phyloP scores from a whole-genome alignment of 257 asterid genomes.

The Verbena officinalis region DNA sequence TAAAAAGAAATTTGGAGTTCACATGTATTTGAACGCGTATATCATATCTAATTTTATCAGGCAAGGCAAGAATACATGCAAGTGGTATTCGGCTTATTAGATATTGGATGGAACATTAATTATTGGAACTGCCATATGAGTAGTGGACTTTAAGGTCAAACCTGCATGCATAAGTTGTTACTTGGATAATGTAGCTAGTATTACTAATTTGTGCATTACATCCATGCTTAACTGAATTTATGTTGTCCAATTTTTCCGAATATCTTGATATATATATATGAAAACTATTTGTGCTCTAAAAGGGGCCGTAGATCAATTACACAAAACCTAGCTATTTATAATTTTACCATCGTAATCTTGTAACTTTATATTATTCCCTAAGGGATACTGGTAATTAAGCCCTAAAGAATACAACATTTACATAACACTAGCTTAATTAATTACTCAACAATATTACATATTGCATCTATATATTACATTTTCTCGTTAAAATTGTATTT shows the following conservation, averaged over 20 bases:
- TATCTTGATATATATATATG: background rate
- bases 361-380: no score
- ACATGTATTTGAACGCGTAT: background rate
- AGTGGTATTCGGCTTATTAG: slow-evolving; percentile 7
- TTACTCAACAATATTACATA: no score
- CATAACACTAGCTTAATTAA: no score
- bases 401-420: no score
- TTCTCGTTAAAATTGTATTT: no score
- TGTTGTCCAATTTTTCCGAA: background rate
- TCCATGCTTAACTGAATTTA: background rate
- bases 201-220: background rate
- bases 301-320: no score
- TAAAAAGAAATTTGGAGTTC: background rate
- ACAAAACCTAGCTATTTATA: no score
- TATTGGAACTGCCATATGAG: slow-evolving; percentile 8
- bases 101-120: background rate
- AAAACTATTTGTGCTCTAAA: no score
- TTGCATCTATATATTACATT: no score
- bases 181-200: background rate
- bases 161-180: background rate
- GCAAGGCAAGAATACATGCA: background rate
- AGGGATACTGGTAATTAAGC: no score
- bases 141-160: slow-evolving; percentile 22
- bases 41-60: background rate
- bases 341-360: no score